These are phyloP conservation scores for Candida pseudocylindracea DNA, from an alignment of 1,139 yeast genomes.

Conservation along the genomic window DNA sequence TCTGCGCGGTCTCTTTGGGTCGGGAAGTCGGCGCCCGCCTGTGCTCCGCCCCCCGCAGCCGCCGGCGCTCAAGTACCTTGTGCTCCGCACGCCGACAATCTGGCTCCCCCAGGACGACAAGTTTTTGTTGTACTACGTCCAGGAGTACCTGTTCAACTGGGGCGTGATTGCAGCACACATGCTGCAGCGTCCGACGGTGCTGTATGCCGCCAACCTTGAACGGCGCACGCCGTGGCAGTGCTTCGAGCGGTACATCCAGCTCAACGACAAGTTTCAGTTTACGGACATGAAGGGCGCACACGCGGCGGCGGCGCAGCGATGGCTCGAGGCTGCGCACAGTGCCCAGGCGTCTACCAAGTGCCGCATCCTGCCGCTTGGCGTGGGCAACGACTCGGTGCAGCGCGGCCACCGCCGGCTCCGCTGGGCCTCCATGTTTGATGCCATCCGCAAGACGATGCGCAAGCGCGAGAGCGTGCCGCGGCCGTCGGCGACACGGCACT, in stretches of 20 bases:
- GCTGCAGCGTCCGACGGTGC: slow-evolving; percentile 11
- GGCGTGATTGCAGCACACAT: slow-evolving; percentile 69
- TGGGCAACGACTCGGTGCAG: slow-evolving; percentile 76
- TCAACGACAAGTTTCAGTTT: slow-evolving; percentile 71
- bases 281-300: slow-evolving; percentile 76
- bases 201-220: slow-evolving; percentile 32
- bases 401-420: slow-evolving; percentile 77
- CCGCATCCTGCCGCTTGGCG: slow-evolving; percentile 79
- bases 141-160: slow-evolving; percentile 86
- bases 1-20: slow-evolving; percentile 35
- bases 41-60: slow-evolving; percentile 71
- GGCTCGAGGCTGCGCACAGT: slow-evolving; percentile 82
- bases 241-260: slow-evolving; percentile 84
- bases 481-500: not conserved
- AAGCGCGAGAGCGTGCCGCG: slow-evolving; percentile 35
- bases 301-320: slow-evolving; percentile 66
- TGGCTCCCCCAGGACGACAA: slow-evolving; percentile 95
- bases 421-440: slow-evolving; percentile 97
- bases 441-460: slow-evolving; percentile 73
- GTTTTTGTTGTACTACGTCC: slow-evolving; percentile 54
- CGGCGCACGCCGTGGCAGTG: slow-evolving; percentile 98
- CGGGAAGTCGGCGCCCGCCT: slow-evolving; percentile 36
- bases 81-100: slow-evolving; percentile 71
- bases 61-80: slow-evolving; percentile 59
- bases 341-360: slow-evolving; percentile 76